These are phyloP conservation scores for Ramularia endophylla DNA, from an alignment of 2,329 filamentous ascomycete genomes.

Conservation along the genomic window DNA sequence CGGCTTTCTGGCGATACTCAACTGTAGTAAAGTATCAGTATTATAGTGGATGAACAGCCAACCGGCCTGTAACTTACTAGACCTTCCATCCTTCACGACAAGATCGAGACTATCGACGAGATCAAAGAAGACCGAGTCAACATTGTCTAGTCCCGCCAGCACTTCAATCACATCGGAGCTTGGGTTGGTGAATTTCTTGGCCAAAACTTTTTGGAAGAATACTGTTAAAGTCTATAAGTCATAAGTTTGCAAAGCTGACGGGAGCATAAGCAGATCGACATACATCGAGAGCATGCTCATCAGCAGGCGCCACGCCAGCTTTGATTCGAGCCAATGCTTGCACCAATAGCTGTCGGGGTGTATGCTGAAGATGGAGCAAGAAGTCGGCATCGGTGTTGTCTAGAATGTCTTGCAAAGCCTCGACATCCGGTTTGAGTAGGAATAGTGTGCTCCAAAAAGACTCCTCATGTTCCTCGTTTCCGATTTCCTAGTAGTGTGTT, in stretches of 20 bases:
- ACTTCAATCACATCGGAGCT: constrained; percentile 92
- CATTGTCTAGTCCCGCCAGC: constrained; percentile 79
- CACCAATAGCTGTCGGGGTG: constrained; percentile 72
- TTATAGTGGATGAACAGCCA: background rate
- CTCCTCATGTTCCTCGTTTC: constrained; percentile 66
- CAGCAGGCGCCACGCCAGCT: constrained; percentile 53
- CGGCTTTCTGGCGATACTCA: constrained; percentile 69
- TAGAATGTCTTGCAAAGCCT: constrained; percentile 62
- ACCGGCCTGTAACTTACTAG: constrained; percentile 46
- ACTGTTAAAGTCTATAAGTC: constrained; percentile 71
- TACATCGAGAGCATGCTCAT: constrained; percentile 83
- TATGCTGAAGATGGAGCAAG: constrained; percentile 61
- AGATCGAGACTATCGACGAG: constrained; percentile 77
- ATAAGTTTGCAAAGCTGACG: constrained; percentile 36
- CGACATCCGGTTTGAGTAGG: constrained; percentile 71
- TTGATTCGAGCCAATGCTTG: constrained; percentile 66
- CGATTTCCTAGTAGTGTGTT: constrained; percentile 45
- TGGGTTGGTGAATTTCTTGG: constrained; percentile 89
- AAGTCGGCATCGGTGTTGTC: constrained; percentile 66
- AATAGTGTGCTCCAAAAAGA: constrained; percentile 98
- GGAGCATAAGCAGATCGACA: constrained; percentile 27
- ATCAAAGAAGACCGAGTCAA: constrained; percentile 80
- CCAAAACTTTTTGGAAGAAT: constrained; percentile 74
- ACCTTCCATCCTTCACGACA: constrained; percentile 72
- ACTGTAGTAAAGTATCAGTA: constrained; percentile 42